phyloP scores from a whole-genome alignment of 345 rosid species.

The Camelina sativa region DNA sequence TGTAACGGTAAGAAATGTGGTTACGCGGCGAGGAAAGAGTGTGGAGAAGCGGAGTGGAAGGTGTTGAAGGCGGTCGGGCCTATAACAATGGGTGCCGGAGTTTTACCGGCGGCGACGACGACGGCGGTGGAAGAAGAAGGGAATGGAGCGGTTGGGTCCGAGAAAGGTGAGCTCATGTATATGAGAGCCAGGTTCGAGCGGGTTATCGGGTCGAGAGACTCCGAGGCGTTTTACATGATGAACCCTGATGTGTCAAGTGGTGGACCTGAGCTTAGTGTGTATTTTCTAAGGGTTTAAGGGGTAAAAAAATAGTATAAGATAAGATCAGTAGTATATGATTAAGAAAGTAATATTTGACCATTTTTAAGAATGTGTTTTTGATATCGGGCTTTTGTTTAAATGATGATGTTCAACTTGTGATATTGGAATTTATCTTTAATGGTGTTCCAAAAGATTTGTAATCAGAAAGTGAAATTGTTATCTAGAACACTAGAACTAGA shows the following conservation, averaged over 20 bases:
- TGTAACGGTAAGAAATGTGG: constrained; percentile 94
- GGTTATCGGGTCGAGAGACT: constrained; percentile 87
- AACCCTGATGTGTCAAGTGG: constrained; percentile 61
- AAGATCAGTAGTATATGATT: background rate
- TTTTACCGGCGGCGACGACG: constrained; percentile 55
- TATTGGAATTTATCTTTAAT: background rate
- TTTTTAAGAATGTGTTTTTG: constrained; percentile 22
- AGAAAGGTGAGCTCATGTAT: constrained; percentile 85
- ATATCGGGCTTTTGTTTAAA: background rate
- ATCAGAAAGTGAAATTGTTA: background rate
- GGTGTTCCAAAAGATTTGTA: background rate
- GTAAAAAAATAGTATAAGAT: background rate
- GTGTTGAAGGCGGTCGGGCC: constrained; percentile 80
- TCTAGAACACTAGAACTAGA: background rate
- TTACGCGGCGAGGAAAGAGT: constrained; percentile 68
- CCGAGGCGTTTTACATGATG: constrained; percentile 96
- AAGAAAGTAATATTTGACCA: constrained; percentile 25
- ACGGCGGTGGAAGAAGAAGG: constrained; percentile 37
- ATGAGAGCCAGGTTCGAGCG: constrained; percentile 96
- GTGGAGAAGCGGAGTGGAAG: constrained; percentile 67
- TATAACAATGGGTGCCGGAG: constrained; percentile 96
- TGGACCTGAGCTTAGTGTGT: constrained; percentile 94
- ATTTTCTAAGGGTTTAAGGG: constrained; percentile 59
- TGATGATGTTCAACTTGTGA: background rate
- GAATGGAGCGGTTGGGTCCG: constrained; percentile 51